These are phyloP conservation scores for Aspergillus biplanus DNA, from an alignment of 495 filamentous ascomycete species.

Conservation along the genomic window DNA sequence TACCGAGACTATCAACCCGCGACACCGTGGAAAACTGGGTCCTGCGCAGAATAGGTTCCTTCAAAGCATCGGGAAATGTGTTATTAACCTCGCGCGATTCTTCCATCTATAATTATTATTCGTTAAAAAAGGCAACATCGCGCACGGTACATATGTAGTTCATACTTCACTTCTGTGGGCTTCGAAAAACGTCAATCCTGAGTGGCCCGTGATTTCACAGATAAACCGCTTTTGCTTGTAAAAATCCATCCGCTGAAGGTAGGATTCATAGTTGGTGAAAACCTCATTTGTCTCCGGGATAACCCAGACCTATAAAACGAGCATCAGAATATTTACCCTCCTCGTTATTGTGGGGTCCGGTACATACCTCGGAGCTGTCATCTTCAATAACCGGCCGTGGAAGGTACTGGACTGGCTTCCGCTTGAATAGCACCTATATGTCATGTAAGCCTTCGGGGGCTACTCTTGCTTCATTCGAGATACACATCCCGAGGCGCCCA, in stretches of 20 bases:
- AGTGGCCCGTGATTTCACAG: conserved; percentile 93
- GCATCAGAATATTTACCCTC: conserved; percentile 14
- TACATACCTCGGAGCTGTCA: conserved; percentile 75
- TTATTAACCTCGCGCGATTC: conserved; percentile 88
- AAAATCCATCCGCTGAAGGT: conserved; percentile 86
- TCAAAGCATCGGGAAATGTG: conserved; percentile 87
- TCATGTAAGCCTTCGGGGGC: conserved; percentile 27
- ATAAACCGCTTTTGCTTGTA: conserved; percentile 93
- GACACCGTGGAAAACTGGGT: conserved; percentile 92
- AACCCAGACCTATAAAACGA: conserved; percentile 75
- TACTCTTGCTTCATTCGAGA: background rate
- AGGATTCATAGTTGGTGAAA: conserved; percentile 87
- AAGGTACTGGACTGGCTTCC: conserved; percentile 90
- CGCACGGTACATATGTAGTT: background rate
- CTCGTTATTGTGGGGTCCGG: conserved; percentile 5
- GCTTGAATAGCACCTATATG: conserved; percentile 86
- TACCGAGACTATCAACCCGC: conserved; percentile 87
- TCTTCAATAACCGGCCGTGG: conserved; percentile 72
- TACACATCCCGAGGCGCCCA: background rate
- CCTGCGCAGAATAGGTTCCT: conserved; percentile 84
- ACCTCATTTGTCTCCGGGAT: conserved; percentile 89
- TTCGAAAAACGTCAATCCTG: conserved; percentile 90
- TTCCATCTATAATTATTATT: conserved; percentile 59
- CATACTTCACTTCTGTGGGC: conserved; percentile 91
- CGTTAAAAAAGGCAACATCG: conserved; percentile 11